Evolutionary conservation across 2,329 filamentous ascomycete genomes (phyloP).

Genomic region (Exophiala lecanii-corni): DNA sequence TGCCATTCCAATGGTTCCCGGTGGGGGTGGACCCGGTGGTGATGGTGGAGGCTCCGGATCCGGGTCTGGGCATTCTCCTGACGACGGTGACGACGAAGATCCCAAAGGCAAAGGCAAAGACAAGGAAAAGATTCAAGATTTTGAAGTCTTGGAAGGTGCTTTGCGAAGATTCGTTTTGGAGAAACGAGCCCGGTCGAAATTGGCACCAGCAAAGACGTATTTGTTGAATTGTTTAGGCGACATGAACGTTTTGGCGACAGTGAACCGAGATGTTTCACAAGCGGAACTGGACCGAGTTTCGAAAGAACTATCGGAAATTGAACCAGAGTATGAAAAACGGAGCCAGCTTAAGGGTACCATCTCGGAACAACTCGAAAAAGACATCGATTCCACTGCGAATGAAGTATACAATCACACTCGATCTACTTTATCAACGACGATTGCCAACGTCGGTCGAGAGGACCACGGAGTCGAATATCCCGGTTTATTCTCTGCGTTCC

Average conservation of each 20-base stretch:
- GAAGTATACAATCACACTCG: constrained; percentile 83
- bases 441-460: constrained; percentile 68
- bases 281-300: constrained; percentile 79
- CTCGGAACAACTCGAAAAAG: constrained; percentile 72
- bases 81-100: constrained; percentile 49
- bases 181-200: constrained; percentile 89
- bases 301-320: constrained; percentile 72
- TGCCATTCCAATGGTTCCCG: constrained; percentile 70
- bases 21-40: constrained; percentile 43
- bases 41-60: constrained; percentile 53
- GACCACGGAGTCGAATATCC: constrained; percentile 82
- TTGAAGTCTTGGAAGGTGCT: constrained; percentile 82
- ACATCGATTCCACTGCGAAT: constrained; percentile 78
- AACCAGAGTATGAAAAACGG: constrained; percentile 79
- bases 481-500: constrained; percentile 76
- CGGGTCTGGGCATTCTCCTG: constrained; percentile 33
- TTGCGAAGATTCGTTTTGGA: constrained; percentile 90
- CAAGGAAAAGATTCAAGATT: constrained; percentile 84
- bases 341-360: constrained; percentile 75
- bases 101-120: constrained; percentile 82
- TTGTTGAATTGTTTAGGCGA: constrained; percentile 89
- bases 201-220: constrained; percentile 93
- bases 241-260: constrained; percentile 72
- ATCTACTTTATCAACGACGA: constrained; percentile 67
- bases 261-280: constrained; percentile 83